Evolutionary conservation across 2,329 filamentous ascomycete genomes (phyloP).

Genomic region (Pseudocercospora ulei): DNA sequence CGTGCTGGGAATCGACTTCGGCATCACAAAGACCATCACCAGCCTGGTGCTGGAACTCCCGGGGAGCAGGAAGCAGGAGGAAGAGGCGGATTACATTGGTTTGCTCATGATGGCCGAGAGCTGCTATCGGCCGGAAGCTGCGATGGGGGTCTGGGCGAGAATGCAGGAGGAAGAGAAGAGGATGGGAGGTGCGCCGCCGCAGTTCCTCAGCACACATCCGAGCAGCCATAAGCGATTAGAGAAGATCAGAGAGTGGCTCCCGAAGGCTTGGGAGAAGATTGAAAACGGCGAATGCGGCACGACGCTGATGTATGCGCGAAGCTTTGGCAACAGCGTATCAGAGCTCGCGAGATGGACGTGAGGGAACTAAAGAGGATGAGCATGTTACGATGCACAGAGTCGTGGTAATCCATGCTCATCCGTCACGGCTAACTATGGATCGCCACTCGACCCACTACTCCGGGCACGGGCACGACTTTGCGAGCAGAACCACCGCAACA

Average conservation of each 20-base stretch:
- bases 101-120: slow-evolving; percentile 74
- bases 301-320: slow-evolving; percentile 17
- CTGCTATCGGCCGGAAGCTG: slow-evolving; percentile 62
- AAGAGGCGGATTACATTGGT: slow-evolving; percentile 71
- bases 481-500: too few species aligned
- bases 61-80: slow-evolving; percentile 59
- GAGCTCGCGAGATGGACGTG: slow-evolving; percentile 1
- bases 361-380: background rate
- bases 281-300: slow-evolving; percentile 27
- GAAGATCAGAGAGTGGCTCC: slow-evolving; percentile 54
- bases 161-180: slow-evolving; percentile 53
- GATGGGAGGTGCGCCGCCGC: slow-evolving; percentile 45
- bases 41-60: slow-evolving; percentile 58
- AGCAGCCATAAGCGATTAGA: slow-evolving; percentile 56
- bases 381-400: background rate
- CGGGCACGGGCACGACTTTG: too few species aligned
- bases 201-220: slow-evolving; percentile 69
- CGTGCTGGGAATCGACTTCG: slow-evolving; percentile 39
- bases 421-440: too few species aligned
- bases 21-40: slow-evolving; percentile 40
- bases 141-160: slow-evolving; percentile 50
- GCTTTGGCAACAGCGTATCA: background rate
- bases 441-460: too few species aligned
- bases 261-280: slow-evolving; percentile 36
- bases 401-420: slow-evolving; percentile 2